These are phyloP conservation scores for Hypoxylon fragiforme DNA, from an alignment of 495 filamentous ascomycete species.

Conservation along the genomic window DNA sequence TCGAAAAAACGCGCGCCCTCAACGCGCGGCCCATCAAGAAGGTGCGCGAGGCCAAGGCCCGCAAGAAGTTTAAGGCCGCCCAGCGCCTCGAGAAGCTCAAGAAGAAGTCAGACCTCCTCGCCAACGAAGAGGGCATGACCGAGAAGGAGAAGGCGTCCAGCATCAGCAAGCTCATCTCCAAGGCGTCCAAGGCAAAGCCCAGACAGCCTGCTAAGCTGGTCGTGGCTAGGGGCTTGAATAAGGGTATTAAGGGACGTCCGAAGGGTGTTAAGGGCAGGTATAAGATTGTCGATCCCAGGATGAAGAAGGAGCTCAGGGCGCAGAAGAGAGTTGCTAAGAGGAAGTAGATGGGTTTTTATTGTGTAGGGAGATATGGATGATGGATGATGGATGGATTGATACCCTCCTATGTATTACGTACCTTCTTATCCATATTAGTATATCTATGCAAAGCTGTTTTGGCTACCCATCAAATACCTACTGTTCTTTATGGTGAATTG, in stretches of 20 bases:
- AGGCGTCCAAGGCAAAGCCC: conserved; percentile 83
- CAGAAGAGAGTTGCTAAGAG: conserved; percentile 71
- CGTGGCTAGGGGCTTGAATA: conserved; percentile 82
- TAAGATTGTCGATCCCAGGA: conserved; percentile 95
- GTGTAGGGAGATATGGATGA: background rate
- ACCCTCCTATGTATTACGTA: no score
- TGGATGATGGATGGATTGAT: background rate
- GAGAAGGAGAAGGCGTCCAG: conserved; percentile 91
- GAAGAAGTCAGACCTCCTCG: conserved; percentile 88
- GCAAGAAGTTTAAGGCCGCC: conserved; percentile 95
- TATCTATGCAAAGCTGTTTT: no score
- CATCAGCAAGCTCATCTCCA: conserved; percentile 79
- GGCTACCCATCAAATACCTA: no score
- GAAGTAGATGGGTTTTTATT: conserved; percentile 35
- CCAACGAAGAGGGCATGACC: conserved; percentile 84
- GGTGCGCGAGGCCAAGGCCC: conserved; percentile 90
- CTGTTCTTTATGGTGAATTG: no score
- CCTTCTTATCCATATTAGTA: no score
- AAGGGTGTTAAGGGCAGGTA: conserved; percentile 93
- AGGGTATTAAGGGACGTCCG: conserved; percentile 65
- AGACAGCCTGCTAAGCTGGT: conserved; percentile 84
- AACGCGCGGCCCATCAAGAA: conserved; percentile 99
- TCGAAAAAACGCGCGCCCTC: conserved; percentile 88
- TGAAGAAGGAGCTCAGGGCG: conserved; percentile 98
- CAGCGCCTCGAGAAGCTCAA: conserved; percentile 88